Evolutionary conservation across 164 flowering plant species (phyloP), one percentile per base, ranked within the genome.

Genomic region (Dillenia suffruticosa): DNA sequence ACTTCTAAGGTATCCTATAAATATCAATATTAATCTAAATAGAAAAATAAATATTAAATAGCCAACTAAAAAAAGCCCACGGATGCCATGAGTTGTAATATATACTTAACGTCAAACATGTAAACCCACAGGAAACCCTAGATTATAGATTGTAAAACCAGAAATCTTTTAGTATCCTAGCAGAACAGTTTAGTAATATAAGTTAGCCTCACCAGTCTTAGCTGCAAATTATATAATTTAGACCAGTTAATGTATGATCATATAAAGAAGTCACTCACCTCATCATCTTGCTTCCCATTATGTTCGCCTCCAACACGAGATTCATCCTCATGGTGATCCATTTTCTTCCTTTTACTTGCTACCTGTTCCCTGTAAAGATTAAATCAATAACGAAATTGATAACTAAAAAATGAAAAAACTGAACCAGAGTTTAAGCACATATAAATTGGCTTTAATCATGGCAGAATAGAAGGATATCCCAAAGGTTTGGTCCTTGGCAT

Each of bases 281-380:
- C 94, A n/a, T 68, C 89, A 63, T 86, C 91, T 59, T 82, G 85
- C 60, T 90, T 90, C 24, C 74, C 74, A 12, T 67, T 79, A 61
- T 74, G 76, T 57, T 82, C 85, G 47, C 78, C 77, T 48, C 65
- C 75, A 49, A n/a, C 74, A 8, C 76, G 86, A 19, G 75, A 63
- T 49, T 87, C 95, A 49, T 84, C 89, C 49, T 88, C 94, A 13
- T 79, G 74, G 44, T 85, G 87, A 69, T 88, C 91, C 95, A 88
- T 86, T 24, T 10, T 43, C 43, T 32, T 15, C n/a, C 9, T 52
- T 52, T 22, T 52, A 52, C 5, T n/a, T 12, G 19, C 22, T 9
- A 52, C 22, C 32, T 9, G 2, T 52, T 52, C 10, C 32, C 55
- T 52, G 11, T 16, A 52, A 52, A 11, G 24, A 32, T 32, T 26